Base-by-base conservation (phyloP, 129 eudicot species). In the Flaveria trinervia region DNA sequence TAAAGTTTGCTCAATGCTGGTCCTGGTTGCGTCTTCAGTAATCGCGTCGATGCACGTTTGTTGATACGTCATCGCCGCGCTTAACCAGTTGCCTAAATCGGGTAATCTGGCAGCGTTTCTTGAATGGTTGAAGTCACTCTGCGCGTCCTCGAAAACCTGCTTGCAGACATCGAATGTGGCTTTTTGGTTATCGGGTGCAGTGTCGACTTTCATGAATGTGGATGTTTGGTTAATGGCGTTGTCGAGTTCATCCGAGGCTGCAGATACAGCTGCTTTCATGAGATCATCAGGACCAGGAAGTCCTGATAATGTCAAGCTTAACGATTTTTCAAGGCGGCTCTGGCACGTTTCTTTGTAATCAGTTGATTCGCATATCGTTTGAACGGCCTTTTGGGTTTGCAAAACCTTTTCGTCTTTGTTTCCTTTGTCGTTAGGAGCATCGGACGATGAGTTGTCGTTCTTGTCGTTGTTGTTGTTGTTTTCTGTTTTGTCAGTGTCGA, bases 1-100 rank as follows among this genome's bases (percentile, higher is more conserved):
- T 17, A 92, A 67, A 39, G 88, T 79, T 25, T 81, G 74, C 65
- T 86, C 71, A 33, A 89, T 44, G 11, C 68, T 46, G 1, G 77
- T 54, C 86, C 82, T 81, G 14, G 72, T 75, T 10, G 85, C 71
- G 2, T 89, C 90, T 6, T 89, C 88, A 0, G 88, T 83, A 28
- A 89, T 49, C 3, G 91, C 92, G 51, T 92, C 97, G n/a, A 92
- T 74, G 80, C 97, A 92, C 9, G 93, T 89, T 59, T 89, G 88
- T 52, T 89, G 93, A 80, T 92, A 89, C 33, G 93, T 43, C 75
- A 89, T 65, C 0, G 86, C 97, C 0, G 96, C 93, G 16, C 96
- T 92, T 43, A 89, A 76, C 93, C 93, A 84, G 51, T 78, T 89
- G 71, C 77, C 81, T 20, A 92, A 5, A 50, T 92, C 89, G 0